A percentile compares a stretch with the other conserved stretches of the same genome.
Conservation (phyloP, 2,329 filamentous ascomycete genomes). For the Xylariaceae sp. region DNA sequence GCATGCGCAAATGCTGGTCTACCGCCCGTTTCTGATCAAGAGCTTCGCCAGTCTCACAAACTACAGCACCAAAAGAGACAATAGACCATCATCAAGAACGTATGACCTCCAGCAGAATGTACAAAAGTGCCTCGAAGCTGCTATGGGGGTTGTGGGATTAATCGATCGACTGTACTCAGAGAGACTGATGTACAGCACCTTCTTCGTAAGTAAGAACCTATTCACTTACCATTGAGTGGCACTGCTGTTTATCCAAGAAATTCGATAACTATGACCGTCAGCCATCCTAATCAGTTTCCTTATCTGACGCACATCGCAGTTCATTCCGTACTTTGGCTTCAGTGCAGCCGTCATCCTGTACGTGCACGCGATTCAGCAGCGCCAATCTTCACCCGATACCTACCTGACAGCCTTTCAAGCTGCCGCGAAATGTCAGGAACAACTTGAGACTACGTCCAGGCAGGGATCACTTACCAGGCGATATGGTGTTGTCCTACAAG, state of each 20-base stretch:
- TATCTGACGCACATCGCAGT: neutral
- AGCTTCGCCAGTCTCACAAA: constrained; percentile 27
- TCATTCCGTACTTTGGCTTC: constrained; percentile 24
- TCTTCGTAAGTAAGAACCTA: no score
- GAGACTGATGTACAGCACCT: no score
- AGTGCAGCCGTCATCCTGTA: constrained; percentile 26
- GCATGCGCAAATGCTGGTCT: constrained; percentile 37
- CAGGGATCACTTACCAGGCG: constrained; percentile 21
- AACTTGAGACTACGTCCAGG: constrained; percentile 17
- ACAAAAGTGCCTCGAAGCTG: no score
- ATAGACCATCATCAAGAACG: no score
- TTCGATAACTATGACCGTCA: no score
- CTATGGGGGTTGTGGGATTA: no score
- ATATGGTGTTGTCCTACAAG: constrained; percentile 24
- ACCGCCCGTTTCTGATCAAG: constrained; percentile 34
- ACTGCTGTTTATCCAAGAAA: no score
- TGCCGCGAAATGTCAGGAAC: constrained; percentile 18
- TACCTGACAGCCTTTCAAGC: constrained; percentile 12
- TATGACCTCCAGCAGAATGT: no score
- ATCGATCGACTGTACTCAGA: no score
- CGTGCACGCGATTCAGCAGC: constrained; percentile 22
- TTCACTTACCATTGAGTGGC: no score
- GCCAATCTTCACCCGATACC: constrained; percentile 5
- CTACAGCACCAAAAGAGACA: constrained; percentile 2
- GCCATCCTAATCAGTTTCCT: no score